A percentile compares a stretch with the other conserved stretches of the same genome.
phyloP scores from a whole-genome alignment of 441 rosid species.

The Heliophila coronopifolia region DNA sequence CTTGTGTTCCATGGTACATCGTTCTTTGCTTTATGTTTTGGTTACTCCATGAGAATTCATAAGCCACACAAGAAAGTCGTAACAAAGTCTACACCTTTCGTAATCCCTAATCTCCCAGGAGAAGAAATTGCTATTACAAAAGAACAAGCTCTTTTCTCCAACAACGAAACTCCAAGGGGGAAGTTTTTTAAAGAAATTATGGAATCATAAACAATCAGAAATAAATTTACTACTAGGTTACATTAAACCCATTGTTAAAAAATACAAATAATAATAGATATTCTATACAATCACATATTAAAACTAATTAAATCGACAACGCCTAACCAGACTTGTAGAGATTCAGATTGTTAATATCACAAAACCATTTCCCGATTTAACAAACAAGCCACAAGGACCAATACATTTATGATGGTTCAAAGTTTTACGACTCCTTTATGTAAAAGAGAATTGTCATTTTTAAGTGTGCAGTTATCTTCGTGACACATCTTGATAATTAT shows the following conservation, averaged over 20 bases:
- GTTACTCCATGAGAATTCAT: conserved; percentile 22
- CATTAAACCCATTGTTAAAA: too few species aligned
- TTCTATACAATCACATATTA: too few species aligned
- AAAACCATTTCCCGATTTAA: too few species aligned
- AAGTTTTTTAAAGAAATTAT: conserved; percentile 15
- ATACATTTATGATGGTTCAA: conserved; percentile 57
- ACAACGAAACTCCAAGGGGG: conserved; percentile 21
- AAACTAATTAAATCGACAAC: too few species aligned
- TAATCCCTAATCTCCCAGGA: conserved; percentile 44
- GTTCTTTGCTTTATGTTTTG: conserved; percentile 36
- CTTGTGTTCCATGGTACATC: conserved; percentile 44
- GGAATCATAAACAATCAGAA: conserved; percentile 24
- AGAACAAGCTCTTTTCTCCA: not conserved
- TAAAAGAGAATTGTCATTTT: conserved; percentile 49
- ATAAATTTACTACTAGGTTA: too few species aligned
- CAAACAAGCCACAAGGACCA: too few species aligned
- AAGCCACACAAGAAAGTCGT: conserved; percentile 39
- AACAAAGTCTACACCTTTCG: conserved; percentile 42
- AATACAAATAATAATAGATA: too few species aligned
- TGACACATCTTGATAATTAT: conserved; percentile 43
- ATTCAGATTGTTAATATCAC: too few species aligned
- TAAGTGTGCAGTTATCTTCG: conserved; percentile 67
- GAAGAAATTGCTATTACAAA: conserved; percentile 41
- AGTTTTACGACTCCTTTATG: conserved; percentile 62
- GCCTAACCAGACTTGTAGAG: too few species aligned